Evolutionary conservation across 495 filamentous ascomycete genomes (phyloP), one percentile per base, ranked within the genome.

Genomic region (Aspergillus heteromorphus): DNA sequence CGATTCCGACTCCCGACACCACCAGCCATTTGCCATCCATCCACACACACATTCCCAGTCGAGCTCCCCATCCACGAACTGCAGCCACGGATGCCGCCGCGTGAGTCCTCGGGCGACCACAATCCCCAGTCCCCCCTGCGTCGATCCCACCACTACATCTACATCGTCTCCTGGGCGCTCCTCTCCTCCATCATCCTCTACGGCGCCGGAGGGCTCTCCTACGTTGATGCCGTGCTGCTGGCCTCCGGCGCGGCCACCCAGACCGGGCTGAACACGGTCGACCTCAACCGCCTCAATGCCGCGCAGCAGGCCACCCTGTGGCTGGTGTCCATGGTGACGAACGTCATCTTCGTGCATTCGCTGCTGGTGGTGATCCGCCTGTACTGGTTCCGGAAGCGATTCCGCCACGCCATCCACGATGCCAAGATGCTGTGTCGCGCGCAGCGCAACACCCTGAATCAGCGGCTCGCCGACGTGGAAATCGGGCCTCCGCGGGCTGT

Each of bases 351-450:
- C 47, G 87, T 96, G 68, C 82, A 92, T 65, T 80, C 84, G 2
- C 83, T 81, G 49, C 87, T 95, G 11, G 91, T 95, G 1, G 88
- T 91, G 56, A 73, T 95, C n/a, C 85, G 91, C 3, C 71, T 95
- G 5, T 92, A 91, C 67, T 95, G 89, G 90, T 96, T 96, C 59
- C 89, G 93, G 67, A 91, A 88, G 62, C 80, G 88, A 7, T 91
- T 95, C 59, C 79, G 87, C 64, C 75, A 80, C 41, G 71, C 73
- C 10, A 77, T 77, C 57, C 69, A 73, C 1, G 75, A 83, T 48
- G 63, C 67, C 2, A 72, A 68, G 51, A 68, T 72, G 13, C 19
- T 61, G 14, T 61, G 54, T 23, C 58, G 42, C 18, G 27, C 31
- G 2, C 54, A 61, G 40, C 54, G 58, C 0, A 42, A 41, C 45